Evolutionary conservation across 2,329 filamentous ascomycete species (phyloP).

Genomic region (Hypoxylon sp.): DNA sequence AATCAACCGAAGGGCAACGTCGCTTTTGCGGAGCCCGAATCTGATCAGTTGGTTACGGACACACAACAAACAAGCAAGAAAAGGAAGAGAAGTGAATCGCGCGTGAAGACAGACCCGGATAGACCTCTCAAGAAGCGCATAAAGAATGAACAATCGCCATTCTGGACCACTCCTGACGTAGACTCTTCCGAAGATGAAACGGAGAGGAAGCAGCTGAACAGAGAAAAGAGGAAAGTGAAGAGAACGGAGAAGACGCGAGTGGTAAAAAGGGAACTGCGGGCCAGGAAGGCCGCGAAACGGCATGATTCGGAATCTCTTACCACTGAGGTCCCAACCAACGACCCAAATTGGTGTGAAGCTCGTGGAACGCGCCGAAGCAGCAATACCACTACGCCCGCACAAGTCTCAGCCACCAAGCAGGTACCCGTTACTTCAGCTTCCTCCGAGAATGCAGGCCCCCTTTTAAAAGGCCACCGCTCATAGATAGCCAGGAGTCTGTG

Average conservation of each 20-base stretch:
- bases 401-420: not conserved
- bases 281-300: not conserved
- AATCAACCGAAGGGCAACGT: slow-evolving; percentile 6
- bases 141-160: slow-evolving; percentile 43
- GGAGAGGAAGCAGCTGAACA: not conserved
- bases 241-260: not conserved
- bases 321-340: not conserved
- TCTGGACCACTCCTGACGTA: slow-evolving; percentile 35
- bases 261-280: not conserved
- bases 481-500: slow-evolving; percentile 47
- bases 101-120: not conserved
- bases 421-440: not conserved
- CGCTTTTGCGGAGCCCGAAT: not conserved
- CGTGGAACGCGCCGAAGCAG: slow-evolving; percentile 7
- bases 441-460: not conserved
- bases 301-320: not conserved
- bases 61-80: slow-evolving; percentile 16
- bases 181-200: slow-evolving; percentile 3
- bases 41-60: not conserved
- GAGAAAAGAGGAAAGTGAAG: not conserved
- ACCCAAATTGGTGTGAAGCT: slow-evolving; percentile 3
- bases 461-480: slow-evolving; percentile 46
- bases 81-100: slow-evolving; percentile 13
- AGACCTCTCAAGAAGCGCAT: slow-evolving; percentile 19
- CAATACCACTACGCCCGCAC: slow-evolving; percentile 6